Base-by-base conservation (phyloP, 805 yeast genomes). In the Candida qinlingensis region DNA sequence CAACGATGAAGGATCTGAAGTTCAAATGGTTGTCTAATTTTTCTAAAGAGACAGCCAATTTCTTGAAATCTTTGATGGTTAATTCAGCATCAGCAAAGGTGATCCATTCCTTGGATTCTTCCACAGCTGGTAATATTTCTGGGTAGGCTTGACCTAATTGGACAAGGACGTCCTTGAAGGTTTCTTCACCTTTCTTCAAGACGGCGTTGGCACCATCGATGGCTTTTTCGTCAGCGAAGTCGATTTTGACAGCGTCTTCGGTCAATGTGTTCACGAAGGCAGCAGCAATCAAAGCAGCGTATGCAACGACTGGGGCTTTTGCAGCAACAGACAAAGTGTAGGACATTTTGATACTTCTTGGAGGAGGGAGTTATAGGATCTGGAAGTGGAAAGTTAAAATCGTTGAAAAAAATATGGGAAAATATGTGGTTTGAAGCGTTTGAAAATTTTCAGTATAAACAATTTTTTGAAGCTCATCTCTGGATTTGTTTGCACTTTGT, bases 11-110 rank as follows among this genome's bases (percentile, higher is more conserved):
- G 7, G 97, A 79, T 64, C 96, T 80, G 75, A 87, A 80, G 76
- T 88, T 88, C 68, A 92, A 76, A 67, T 85, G 91, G 41, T 83
- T 69, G 59, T 92, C 97, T 59, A 92, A 75, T 62, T 78, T 77
- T 67, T 87, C 96, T 64, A 92, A 78, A 58, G 85, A 82, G 40
- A 73, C 77, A 38, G 94, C 76, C 51, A 92, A 76, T 60, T 83
- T 87, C 73, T 89, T 88, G 78, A 92, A 94, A 72, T 92, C 92
- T 73, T 87, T 90, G 66, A 85, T 78, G 45, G 83, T 74, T 53
- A 89, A 75, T 60, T 85, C 82, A 48, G 80, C 79, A 56, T 75
- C 68, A 30, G 95, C 88, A 57, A 83, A 75, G 51, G 77, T 73
- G 56, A 78, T 65, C 95, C 95, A 88, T 53, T 75, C 72, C 49